Conservation (phyloP, 2,329 filamentous ascomycete genomes). For the Xylariales sp. region DNA sequence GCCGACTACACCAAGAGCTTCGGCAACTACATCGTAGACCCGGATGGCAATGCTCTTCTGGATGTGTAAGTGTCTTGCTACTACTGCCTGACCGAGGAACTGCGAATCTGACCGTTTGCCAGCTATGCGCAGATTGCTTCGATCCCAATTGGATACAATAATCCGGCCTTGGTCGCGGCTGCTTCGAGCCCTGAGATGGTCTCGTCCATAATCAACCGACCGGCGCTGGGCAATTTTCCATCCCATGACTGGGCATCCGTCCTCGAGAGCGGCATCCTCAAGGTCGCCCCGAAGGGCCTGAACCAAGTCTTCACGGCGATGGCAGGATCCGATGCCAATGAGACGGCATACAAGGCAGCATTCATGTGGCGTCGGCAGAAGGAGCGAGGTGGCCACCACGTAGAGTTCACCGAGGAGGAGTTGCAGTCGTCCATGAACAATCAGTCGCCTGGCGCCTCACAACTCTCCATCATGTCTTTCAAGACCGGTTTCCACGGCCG, state of each 20-base stretch:
- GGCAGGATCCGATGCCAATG: conserved; percentile 88
- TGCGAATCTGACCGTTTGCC: conserved; percentile 12
- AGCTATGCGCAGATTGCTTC: conserved; percentile 90
- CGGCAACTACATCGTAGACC: conserved; percentile 77
- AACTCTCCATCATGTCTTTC: conserved; percentile 84
- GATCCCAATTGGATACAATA: conserved; percentile 91
- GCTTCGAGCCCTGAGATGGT: conserved; percentile 75
- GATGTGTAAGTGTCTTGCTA: conserved; percentile 54
- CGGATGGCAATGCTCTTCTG: conserved; percentile 67
- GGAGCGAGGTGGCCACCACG: conserved; percentile 71
- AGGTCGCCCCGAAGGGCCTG: conserved; percentile 75
- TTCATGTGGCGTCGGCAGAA: conserved; percentile 87
- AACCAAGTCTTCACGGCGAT: conserved; percentile 88
- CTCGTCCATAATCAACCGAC: conserved; percentile 78
- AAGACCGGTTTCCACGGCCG: conserved; percentile 85
- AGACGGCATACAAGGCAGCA: conserved; percentile 90
- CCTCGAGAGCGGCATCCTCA: conserved; percentile 74
- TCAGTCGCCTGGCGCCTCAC: conserved; percentile 67
- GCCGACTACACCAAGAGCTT: conserved; percentile 68
- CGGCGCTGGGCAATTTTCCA: conserved; percentile 87
- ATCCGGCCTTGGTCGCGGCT: conserved; percentile 65
- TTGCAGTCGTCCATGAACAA: conserved; percentile 74
- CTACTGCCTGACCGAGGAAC: background rate
- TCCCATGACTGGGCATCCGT: conserved; percentile 77
- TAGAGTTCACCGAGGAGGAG: conserved; percentile 77